Evolutionary conservation across 495 filamentous ascomycete genomes (phyloP).

Genomic region (Coniosporium apollinis): DNA sequence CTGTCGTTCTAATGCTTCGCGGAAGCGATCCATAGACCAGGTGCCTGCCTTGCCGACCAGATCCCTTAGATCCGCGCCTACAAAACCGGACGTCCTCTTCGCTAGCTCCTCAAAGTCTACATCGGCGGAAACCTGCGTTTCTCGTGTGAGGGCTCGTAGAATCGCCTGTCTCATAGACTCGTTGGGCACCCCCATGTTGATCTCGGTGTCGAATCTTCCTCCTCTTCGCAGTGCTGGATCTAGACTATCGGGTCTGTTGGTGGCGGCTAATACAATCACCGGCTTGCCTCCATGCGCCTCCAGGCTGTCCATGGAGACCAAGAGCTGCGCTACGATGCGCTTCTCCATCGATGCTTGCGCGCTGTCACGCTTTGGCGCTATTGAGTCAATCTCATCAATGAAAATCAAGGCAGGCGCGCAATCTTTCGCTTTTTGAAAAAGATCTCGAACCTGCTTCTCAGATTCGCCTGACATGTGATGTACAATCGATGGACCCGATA

Average conservation of each 20-base stretch:
- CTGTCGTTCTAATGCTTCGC: conserved; percentile 20
- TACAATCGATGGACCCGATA: conserved; percentile 77
- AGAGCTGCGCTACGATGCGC: conserved; percentile 81
- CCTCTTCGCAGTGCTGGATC: conserved; percentile 76
- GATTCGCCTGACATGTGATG: conserved; percentile 94
- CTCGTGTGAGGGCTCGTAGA: conserved; percentile 56
- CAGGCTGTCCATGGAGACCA: conserved; percentile 53
- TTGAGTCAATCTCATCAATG: conserved; percentile 92
- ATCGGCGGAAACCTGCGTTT: conserved; percentile 49
- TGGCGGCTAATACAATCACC: conserved; percentile 85
- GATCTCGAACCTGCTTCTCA: conserved; percentile 81
- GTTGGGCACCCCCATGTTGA: conserved; percentile 88
- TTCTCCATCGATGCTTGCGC: conserved; percentile 97
- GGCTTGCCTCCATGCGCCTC: conserved; percentile 73
- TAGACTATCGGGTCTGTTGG: conserved; percentile 79
- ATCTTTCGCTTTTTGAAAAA: conserved; percentile 77
- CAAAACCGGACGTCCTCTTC: conserved; percentile 82
- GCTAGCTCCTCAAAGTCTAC: conserved; percentile 68
- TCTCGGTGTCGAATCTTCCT: conserved; percentile 81
- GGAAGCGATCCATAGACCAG: conserved; percentile 38
- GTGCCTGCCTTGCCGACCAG: conserved; percentile 36
- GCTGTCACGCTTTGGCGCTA: conserved; percentile 84
- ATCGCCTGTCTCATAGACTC: conserved; percentile 73
- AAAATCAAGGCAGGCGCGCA: conserved; percentile 87
- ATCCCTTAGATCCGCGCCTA: conserved; percentile 67